phyloP scores from a whole-genome alignment of 306 rosid species.

The Luffa acutangula region DNA sequence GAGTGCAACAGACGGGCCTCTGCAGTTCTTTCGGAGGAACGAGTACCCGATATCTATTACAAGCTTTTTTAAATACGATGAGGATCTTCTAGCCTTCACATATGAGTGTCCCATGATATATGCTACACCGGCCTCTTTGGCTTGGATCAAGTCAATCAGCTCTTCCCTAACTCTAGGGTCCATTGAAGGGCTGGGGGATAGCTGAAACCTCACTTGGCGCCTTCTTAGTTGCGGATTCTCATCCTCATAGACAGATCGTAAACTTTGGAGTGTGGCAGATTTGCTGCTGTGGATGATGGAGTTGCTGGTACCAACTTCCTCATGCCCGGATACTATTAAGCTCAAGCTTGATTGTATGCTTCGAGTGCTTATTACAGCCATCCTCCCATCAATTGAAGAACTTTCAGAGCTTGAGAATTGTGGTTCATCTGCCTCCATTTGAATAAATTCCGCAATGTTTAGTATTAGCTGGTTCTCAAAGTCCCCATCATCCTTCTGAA shows the following conservation, averaged over 20 bases:
- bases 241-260: slow-evolving; percentile 52
- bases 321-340: slow-evolving; percentile 35
- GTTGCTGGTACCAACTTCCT: slow-evolving; percentile 23
- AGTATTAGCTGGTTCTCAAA: slow-evolving; percentile 75
- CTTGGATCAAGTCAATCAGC: slow-evolving; percentile 56
- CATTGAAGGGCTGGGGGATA: slow-evolving; percentile 36
- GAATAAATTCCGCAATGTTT: slow-evolving; percentile 75
- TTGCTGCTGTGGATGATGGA: slow-evolving; percentile 51
- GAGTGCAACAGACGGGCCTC: slow-evolving; percentile 80
- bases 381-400: slow-evolving; percentile 61
- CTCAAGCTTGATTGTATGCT: slow-evolving; percentile 29
- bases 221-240: slow-evolving; percentile 51
- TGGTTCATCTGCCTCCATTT: slow-evolving; percentile 73
- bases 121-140: slow-evolving; percentile 84
- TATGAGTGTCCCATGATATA: slow-evolving; percentile 82
- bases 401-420: slow-evolving; percentile 45
- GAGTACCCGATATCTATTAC: slow-evolving; percentile 71
- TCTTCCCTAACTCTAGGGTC: slow-evolving; percentile 65
- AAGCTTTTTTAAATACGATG: slow-evolving; percentile 54
- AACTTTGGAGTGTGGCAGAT: slow-evolving; percentile 48
- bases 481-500: slow-evolving; percentile 66
- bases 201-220: slow-evolving; percentile 58
- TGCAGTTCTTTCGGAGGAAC: slow-evolving; percentile 72
- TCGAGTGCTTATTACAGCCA: slow-evolving; percentile 74
- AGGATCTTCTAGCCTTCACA: slow-evolving; percentile 74